Percentiles rank a stretch among this genome's conserved stretches.
Conservation (phyloP, 2,329 filamentous ascomycete genomes). For the Ceratocystis harringtonii region DNA sequence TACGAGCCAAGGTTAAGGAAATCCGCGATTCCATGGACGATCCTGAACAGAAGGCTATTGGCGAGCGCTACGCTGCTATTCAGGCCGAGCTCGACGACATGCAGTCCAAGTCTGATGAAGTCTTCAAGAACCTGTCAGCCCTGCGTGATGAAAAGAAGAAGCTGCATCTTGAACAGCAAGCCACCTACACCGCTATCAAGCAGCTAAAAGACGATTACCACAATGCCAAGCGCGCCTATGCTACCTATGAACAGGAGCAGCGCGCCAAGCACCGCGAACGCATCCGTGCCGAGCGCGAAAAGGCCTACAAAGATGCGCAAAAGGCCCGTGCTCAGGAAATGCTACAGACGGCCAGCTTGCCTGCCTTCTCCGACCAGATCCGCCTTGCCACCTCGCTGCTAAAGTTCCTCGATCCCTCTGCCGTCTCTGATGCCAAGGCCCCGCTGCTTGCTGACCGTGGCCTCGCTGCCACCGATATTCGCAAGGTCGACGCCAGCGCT, state of each 20-base stretch:
- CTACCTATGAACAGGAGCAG: constrained; percentile 69
- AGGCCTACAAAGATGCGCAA: constrained; percentile 54
- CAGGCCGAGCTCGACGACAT: constrained; percentile 78
- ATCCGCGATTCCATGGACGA: constrained; percentile 83
- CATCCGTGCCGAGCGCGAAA: constrained; percentile 65
- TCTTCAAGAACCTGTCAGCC: constrained; percentile 71
- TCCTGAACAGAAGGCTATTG: constrained; percentile 76
- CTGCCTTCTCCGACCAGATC: constrained; percentile 87
- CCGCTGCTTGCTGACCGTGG: constrained; percentile 50
- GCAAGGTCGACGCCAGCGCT: constrained; percentile 64
- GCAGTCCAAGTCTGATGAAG: constrained; percentile 82
- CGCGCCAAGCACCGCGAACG: constrained; percentile 63
- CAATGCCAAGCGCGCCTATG: constrained; percentile 63
- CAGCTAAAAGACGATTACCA: constrained; percentile 85
- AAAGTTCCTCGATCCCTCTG: constrained; percentile 73
- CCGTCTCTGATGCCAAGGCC: constrained; percentile 48
- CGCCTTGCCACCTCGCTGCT: constrained; percentile 75
- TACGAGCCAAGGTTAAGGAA: constrained; percentile 75
- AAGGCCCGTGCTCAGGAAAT: constrained; percentile 62
- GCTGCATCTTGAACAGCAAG: constrained; percentile 72
- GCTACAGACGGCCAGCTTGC: constrained; percentile 68
- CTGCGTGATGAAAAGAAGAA: constrained; percentile 76
- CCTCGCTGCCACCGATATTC: constrained; percentile 62
- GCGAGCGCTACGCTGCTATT: constrained; percentile 70
- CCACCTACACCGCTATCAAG: constrained; percentile 67